Base-by-base conservation (phyloP, 2,329 filamentous ascomycete species). In the Boeremia exigua region DNA sequence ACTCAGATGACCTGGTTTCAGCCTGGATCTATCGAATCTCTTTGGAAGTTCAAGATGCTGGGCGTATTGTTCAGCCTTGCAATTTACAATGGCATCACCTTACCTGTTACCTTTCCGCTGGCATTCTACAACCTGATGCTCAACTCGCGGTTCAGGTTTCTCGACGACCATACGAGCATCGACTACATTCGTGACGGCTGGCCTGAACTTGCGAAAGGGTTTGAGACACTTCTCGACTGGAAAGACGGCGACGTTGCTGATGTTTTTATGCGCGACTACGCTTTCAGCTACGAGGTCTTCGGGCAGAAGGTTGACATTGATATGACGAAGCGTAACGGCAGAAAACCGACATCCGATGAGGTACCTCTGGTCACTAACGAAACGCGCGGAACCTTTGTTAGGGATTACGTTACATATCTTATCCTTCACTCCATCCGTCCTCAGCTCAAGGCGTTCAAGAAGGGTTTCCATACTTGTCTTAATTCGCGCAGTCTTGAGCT, bases 21-120 rank as follows among this genome's bases (percentile, higher is more conserved):
- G 43, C 91, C 94, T 0, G 86, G 88, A 6, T 91, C 92, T 5
- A 77, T 91, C 7, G 92, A 96, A 58, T 91, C 92, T 2, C 80
- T 90, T 6, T 95, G 94, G 85, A 95, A 95, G 70, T 98, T 90
- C 67, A 92, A 98, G 74, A 83, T 98, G 17, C 81, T 97, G 29
- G 95, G 95, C 1, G 77, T 97, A 10, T 78, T 98, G n/a, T 82
- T 97, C 60, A 96, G 91, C 1, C 81, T 99, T 15, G 95, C 95
- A 5, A 79, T 98, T 4, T 97, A 95, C 77, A 99, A 99, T 63
- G 94, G 94, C 1, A 81, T 98, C 23, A 96, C 93, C 0, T 80
- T 99, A 1, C 95, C 95, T 0, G 84, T 98, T 37, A 96, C 89
- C 1, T 95, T 99, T 58, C 95, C 95, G 0, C 84, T 86, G 54